Evolutionary conservation across 768 basidiomycete genomes (phyloP), one percentile per base, ranked within the genome.

Genomic region (Brasilioporus rufonigricans): DNA sequence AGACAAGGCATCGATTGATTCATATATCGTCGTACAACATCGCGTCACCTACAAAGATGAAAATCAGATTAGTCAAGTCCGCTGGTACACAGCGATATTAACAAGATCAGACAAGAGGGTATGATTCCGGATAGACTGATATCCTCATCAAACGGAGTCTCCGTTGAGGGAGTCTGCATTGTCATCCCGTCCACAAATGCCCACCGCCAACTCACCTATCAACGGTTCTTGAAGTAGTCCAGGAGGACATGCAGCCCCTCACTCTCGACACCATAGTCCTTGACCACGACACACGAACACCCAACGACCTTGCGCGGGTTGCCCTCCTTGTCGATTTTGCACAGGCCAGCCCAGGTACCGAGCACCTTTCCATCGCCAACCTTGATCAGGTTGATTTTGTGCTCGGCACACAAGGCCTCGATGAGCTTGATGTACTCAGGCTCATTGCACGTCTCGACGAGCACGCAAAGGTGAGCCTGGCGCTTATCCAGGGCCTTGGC

Each of bases 341-440:
- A 98, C 59, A 99, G 84, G 69, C 96, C 95, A 65, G 93, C 94
- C 96, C 96, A 98, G 64, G 89, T 92, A 33, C 96, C 96, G 69
- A 99, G 89, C 62, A 96, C 85, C 79, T 99, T 99, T 69, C 93
- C 89, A 74, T 98, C 96, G 66, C 91, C 91, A 63, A 95, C 92
- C 79, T 98, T 98, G 91, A 99, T 98, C 61, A 99, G 80, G 81
- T 94, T 93, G 80, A 98, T 98, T 77, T 95, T 96, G 86, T 98
- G 95, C 80, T 97, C 94, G 59, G 93, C 90, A 73, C 96, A 98
- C 71, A 99, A 93, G 48, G 96, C 96, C 79, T 98, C 95, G 64
- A 99, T 97, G 80, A 99, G 92, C 81, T 98, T 98, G 85, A 97
- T 91, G 83, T 99, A 98, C 77, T 98, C 96, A 63, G 95, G 91